A percentile compares a stretch with the other conserved stretches of the same genome.
Conservation (phyloP, 495 filamentous ascomycete species). For the Trichoderma asperelloides region DNA sequence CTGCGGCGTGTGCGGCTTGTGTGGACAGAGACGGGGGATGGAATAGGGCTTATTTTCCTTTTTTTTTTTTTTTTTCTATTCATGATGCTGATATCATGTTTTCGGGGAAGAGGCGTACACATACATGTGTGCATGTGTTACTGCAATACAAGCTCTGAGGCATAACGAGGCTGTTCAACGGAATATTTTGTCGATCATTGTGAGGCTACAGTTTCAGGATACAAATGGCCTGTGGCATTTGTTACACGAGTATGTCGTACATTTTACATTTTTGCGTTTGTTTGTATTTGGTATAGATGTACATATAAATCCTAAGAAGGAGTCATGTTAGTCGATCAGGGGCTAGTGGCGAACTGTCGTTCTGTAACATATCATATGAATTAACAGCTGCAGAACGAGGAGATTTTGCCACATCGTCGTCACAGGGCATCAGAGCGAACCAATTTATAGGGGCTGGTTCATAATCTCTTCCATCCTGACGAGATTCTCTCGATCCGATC, state of each 20-base stretch:
- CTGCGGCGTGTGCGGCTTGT: conserved; percentile 56
- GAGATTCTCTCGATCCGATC: neutral
- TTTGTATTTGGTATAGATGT: neutral
- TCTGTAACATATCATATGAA: neutral
- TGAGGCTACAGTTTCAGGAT: too few species aligned
- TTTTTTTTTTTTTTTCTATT: too few species aligned
- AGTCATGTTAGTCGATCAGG: neutral
- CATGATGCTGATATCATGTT: too few species aligned
- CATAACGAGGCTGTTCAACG: too few species aligned
- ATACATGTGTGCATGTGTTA: too few species aligned
- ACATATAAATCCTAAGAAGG: neutral
- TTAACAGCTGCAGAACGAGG: neutral
- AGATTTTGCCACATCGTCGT: neutral
- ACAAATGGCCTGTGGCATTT: too few species aligned
- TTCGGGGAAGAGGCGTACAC: too few species aligned
- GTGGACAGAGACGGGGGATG: conserved; percentile 31
- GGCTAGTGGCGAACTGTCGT: neutral
- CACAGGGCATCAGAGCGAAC: neutral
- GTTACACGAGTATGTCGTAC: too few species aligned
- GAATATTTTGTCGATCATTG: too few species aligned
- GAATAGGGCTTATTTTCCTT: neutral
- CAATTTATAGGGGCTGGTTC: neutral
- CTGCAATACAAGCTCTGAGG: too few species aligned
- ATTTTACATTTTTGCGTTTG: neutral
- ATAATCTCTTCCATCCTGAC: neutral